These are phyloP conservation scores for Cocos nucifera DNA, from an alignment of 176 grass and related monocot genomes.

Conservation along the genomic window DNA sequence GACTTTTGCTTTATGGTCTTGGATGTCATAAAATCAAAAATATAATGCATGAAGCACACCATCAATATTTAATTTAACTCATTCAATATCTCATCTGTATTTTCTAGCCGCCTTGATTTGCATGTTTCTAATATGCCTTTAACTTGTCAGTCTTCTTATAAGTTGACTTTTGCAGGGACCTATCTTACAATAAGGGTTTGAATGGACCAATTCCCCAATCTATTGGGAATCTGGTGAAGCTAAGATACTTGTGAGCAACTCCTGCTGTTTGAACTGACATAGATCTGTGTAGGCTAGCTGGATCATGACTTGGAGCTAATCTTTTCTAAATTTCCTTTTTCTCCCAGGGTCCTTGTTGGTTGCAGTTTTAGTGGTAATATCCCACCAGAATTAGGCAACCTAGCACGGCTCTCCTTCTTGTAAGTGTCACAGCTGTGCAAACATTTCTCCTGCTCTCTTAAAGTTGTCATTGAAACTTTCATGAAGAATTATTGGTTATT, in stretches of 20 bases:
- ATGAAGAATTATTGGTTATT: too few species aligned
- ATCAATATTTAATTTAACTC: too few species aligned
- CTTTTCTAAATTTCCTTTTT: constrained; percentile 3
- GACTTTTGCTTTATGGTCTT: too few species aligned
- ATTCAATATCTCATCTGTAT: too few species aligned
- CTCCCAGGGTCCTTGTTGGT: neutral
- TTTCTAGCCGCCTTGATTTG: neutral
- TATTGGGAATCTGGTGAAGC: constrained; percentile 1
- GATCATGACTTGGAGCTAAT: neutral
- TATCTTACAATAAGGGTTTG: neutral
- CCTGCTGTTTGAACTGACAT: neutral
- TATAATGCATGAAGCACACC: too few species aligned
- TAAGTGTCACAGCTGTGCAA: neutral
- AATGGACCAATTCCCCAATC: neutral
- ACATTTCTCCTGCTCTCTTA: neutral
- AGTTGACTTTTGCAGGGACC: neutral
- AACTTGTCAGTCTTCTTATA: neutral
- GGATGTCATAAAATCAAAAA: too few species aligned
- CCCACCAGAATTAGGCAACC: constrained; percentile 10
- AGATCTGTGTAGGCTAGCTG: neutral
- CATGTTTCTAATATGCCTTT: neutral
- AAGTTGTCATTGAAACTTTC: neutral
- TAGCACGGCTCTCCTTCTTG: neutral
- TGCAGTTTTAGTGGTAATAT: constrained; percentile 17
- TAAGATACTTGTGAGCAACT: neutral